Conservation (phyloP, 768 basidiomycete genomes). For the Krasilnikovozyma curviuscula region DNA sequence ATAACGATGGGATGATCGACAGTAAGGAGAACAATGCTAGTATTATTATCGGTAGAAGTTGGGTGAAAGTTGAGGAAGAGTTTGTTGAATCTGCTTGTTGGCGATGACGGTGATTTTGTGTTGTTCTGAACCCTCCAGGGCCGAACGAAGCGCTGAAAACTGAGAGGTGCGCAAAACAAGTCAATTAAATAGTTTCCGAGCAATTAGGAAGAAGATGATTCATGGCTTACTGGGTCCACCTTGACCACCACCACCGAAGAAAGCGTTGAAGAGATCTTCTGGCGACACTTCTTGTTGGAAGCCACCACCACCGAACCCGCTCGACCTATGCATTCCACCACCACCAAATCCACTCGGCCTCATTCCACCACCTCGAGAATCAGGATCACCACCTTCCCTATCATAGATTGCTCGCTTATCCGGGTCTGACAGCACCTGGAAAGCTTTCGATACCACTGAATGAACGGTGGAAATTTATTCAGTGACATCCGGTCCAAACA, state of each 20-base stretch:
- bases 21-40: constrained; percentile 68
- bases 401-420: constrained; percentile 80
- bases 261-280: constrained; percentile 95
- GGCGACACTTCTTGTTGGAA: constrained; percentile 79
- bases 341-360: constrained; percentile 15
- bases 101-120: no score
- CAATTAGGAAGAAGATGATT: not conserved
- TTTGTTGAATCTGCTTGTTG: constrained; percentile 27
- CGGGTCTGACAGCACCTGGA: constrained; percentile 83
- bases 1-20: constrained; percentile 57
- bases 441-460: constrained; percentile 91
- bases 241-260: constrained; percentile 56
- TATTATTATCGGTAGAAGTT: constrained; percentile 66
- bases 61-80: constrained; percentile 30
- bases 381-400: constrained; percentile 62
- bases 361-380: constrained; percentile 51
- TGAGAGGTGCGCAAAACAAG: constrained; percentile 16
- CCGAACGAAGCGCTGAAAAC: constrained; percentile 66
- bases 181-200: not conserved
- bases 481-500: not conserved
- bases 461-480: constrained; percentile 1
- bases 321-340: constrained; percentile 6
- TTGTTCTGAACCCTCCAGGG: constrained; percentile 60
- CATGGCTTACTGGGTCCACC: constrained; percentile 9
- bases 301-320: constrained; percentile 14